Evolutionary conservation across 495 filamentous ascomycete genomes (phyloP), one percentile per base, ranked within the genome.

Genomic region (Xeromyces bisporus): DNA sequence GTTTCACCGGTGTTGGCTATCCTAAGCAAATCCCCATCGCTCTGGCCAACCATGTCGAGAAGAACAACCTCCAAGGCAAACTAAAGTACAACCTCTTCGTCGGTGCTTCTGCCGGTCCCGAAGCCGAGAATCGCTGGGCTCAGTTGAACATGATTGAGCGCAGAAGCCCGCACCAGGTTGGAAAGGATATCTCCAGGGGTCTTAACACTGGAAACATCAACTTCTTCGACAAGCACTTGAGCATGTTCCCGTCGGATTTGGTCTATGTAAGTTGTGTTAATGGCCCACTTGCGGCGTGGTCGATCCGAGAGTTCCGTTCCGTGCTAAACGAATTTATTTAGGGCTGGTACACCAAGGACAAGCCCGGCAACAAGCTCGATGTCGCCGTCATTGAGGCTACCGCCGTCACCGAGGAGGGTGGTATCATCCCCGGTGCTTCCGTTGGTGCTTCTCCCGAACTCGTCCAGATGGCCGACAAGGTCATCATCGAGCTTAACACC

Each of bases 401-500:
- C 18, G 83, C 80, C 37, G 91, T 93, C 48, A 89, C 82, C n/a
- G 82, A 87, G 46, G 78, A 86, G 50, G 84, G 84, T 27, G 81
- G 80, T 31, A 87, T 93, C 47, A 80, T 93, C 24, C 82, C 80
- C 17, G 84, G 84, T 38, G 83, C 84, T 14, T 80, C 74, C 15
- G 84, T 93, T 9, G 84, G 84, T 30, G 84, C 84, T 2, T 76
- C 73, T 7, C 84, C 84, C 11, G 84, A 93, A 51, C 63, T 93
- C 18, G 64, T 93, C 35, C 81, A 91, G 55, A 77, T 87, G 66
- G 79, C 82, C 25, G 80, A 87, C 45, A 91, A 89, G 65, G 76
- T 93, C 51, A 83, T 93, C 43, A 81, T 93, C 40, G 84, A 93
- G 58, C 80, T 92, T 54, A 93, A 93, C 62, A 93, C 84, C 1